Evolutionary conservation across 1,139 yeast species (phyloP), one percentile per base, ranked within the genome.

Genomic region (Lodderomyces margitis): DNA sequence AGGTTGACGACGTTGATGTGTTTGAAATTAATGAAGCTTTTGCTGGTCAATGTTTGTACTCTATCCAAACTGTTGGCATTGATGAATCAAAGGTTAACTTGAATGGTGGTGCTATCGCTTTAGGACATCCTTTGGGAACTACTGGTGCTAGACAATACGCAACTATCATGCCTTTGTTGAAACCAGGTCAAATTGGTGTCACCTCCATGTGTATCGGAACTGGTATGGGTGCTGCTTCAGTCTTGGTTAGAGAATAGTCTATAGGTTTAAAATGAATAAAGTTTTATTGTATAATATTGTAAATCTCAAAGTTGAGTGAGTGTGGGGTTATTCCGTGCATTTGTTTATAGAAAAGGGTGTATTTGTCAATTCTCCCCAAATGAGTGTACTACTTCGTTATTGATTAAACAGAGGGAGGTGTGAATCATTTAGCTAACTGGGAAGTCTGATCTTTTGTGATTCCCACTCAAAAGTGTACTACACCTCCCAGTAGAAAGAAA

Each of bases 191-290:
- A 69, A 69, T 88, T 50, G 97, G 97, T 54, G 82, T 91, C 46
- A 87, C 95, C 21, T 85, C 95, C 50, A 91, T 91, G 98, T 91
- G 98, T 72, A 83, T 91, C 54, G 98, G 98, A 60, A 88, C 96
- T 35, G 98, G 98, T 58, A 91, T 89, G 95, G 98, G 98, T 55
- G 97, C 97, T 41, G 98, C 98, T 42, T 85, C 94, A 21, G 70
- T 89, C 42, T 75, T 89, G 56, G 75, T 88, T 42, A 83, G 74
- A 59, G 97, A 87, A 68, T 83, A 64, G 25, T 23, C 11, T 23
- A 23, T 23, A 23, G 11, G 25, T n/a, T n/a, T n/a, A n/a, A n/a
- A n/a, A n/a, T n/a, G n/a, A n/a, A n/a, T n/a, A n/a, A n/a, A n/a
- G n/a, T n/a, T n/a, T n/a, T n/a, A n/a, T n/a, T n/a, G n/a, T n/a